phyloP scores from a whole-genome alignment of 2,329 filamentous ascomycete genomes.

The Drechslerella stenobrocha region DNA sequence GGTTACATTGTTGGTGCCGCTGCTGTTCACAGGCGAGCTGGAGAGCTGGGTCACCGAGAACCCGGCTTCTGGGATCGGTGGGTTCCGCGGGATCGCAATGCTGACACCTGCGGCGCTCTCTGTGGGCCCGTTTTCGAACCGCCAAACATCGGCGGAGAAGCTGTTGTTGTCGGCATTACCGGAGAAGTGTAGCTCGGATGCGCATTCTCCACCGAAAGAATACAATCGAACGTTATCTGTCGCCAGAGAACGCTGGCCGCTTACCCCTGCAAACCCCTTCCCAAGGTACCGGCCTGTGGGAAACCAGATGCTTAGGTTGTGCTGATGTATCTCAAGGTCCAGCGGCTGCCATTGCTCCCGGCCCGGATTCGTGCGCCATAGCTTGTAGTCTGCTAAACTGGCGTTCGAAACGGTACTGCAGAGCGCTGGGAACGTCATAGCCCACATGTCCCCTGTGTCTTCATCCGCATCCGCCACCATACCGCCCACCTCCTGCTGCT shows the following conservation, averaged over 20 bases:
- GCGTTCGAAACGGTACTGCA: slow-evolving; percentile 6
- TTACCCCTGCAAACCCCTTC: slow-evolving; percentile 14
- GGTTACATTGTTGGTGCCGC: slow-evolving; percentile 10
- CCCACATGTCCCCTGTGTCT: slow-evolving; percentile 27
- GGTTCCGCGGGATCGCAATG: slow-evolving; percentile 31
- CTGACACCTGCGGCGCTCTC: slow-evolving; percentile 7
- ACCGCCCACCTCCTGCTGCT: not conserved
- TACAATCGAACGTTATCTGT: slow-evolving; percentile 10
- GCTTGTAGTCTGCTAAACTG: slow-evolving; percentile 11
- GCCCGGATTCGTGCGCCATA: slow-evolving; percentile 9
- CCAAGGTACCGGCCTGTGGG: slow-evolving; percentile 19
- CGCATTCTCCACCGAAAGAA: slow-evolving; percentile 40
- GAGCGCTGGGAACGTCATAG: slow-evolving; percentile 14
- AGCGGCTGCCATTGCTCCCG: slow-evolving; percentile 14
- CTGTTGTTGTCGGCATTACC: slow-evolving; percentile 21
- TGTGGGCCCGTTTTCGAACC: slow-evolving; percentile 29
- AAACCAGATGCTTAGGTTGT: slow-evolving; percentile 23
- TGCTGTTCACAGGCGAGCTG: slow-evolving; percentile 2
- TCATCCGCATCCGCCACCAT: not conserved
- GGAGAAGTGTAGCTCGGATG: slow-evolving; percentile 2
- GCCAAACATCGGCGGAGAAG: slow-evolving; percentile 44
- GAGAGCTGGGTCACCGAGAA: slow-evolving; percentile 49
- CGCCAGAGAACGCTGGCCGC: not conserved
- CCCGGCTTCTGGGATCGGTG: slow-evolving; percentile 51
- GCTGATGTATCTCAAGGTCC: slow-evolving; percentile 9